Percentiles rank a stretch among this genome's conserved stretches.
Evolutionary conservation across 495 filamentous ascomycete genomes (phyloP).

Genomic region (Penicillium lividum): DNA sequence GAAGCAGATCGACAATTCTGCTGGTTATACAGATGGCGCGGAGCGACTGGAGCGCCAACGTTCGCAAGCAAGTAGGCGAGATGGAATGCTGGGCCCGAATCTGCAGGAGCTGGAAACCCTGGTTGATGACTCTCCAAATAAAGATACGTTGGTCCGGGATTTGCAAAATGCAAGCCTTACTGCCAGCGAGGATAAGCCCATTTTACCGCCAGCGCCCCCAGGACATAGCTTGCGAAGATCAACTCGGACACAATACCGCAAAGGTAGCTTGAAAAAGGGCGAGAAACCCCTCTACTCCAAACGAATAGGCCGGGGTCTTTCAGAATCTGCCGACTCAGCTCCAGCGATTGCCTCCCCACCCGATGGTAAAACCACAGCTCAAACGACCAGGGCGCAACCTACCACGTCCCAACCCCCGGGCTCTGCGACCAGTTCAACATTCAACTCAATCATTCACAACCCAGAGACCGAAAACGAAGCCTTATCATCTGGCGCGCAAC

Average conservation of each 20-base stretch:
- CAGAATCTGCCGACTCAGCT: slow-evolving; percentile 59
- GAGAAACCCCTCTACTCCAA: slow-evolving; percentile 77
- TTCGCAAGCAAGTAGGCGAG: slow-evolving; percentile 56
- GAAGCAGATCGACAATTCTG: slow-evolving; percentile 76
- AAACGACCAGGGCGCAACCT: slow-evolving; percentile 31
- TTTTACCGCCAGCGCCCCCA: slow-evolving; percentile 70
- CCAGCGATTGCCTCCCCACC: slow-evolving; percentile 38
- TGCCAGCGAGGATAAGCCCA: slow-evolving; percentile 80
- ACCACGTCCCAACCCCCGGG: slow-evolving; percentile 24
- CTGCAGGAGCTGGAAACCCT: slow-evolving; percentile 72
- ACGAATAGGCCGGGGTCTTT: slow-evolving; percentile 57
- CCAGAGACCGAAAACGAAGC: slow-evolving; percentile 25
- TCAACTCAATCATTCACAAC: slow-evolving; percentile 32
- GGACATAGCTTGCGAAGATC: slow-evolving; percentile 82
- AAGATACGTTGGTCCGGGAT: slow-evolving; percentile 34
- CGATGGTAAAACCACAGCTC: slow-evolving; percentile 46
- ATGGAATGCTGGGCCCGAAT: slow-evolving; percentile 57
- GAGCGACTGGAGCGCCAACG: slow-evolving; percentile 77
- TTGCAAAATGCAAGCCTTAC: slow-evolving; percentile 51
- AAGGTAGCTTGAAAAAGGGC: slow-evolving; percentile 80
- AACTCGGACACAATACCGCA: slow-evolving; percentile 88
- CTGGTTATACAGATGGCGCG: slow-evolving; percentile 83
- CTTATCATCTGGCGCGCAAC: slow-evolving; percentile 3
- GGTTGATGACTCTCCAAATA: slow-evolving; percentile 71
- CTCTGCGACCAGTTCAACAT: slow-evolving; percentile 26